Evolutionary conservation across 495 filamentous ascomycete genomes (phyloP).

Genomic region (Polyplosphaeria fusca): DNA sequence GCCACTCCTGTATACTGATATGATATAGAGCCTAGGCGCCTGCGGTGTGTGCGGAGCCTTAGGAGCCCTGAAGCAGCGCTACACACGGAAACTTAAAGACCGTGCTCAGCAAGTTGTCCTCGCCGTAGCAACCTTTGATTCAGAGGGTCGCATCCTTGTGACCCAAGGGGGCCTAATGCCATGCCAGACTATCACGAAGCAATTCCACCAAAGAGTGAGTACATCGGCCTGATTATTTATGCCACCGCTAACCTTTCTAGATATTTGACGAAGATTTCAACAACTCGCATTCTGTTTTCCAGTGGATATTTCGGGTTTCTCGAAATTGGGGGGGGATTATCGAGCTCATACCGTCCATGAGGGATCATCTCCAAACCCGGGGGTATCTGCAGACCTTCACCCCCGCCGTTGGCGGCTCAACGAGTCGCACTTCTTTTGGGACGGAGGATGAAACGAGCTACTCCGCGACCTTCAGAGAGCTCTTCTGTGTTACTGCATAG

Average conservation of each 20-base stretch:
- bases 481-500: conserved; percentile 78
- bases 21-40: conserved; percentile 54
- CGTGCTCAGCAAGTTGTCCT: conserved; percentile 77
- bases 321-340: conserved; percentile 69
- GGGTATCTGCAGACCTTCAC: conserved; percentile 12
- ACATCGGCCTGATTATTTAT: neutral
- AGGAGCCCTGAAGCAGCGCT: conserved; percentile 55
- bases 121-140: conserved; percentile 73
- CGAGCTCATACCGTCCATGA: conserved; percentile 68
- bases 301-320: conserved; percentile 81
- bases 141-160: conserved; percentile 71
- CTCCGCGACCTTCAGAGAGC: conserved; percentile 74
- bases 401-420: conserved; percentile 19
- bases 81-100: conserved; percentile 53
- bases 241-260: conserved; percentile 35
- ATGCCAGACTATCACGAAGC: conserved; percentile 71
- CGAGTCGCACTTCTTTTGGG: conserved; percentile 23
- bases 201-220: conserved; percentile 66
- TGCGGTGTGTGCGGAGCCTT: conserved; percentile 58
- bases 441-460: conserved; percentile 57
- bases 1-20: neutral
- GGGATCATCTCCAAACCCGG: conserved; percentile 44
- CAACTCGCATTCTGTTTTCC: conserved; percentile 73
- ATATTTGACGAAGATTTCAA: conserved; percentile 74
- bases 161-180: conserved; percentile 79